Evolutionary conservation across 1,284 basidiomycete species (phyloP).

Genomic region (Ustilago tritici): DNA sequence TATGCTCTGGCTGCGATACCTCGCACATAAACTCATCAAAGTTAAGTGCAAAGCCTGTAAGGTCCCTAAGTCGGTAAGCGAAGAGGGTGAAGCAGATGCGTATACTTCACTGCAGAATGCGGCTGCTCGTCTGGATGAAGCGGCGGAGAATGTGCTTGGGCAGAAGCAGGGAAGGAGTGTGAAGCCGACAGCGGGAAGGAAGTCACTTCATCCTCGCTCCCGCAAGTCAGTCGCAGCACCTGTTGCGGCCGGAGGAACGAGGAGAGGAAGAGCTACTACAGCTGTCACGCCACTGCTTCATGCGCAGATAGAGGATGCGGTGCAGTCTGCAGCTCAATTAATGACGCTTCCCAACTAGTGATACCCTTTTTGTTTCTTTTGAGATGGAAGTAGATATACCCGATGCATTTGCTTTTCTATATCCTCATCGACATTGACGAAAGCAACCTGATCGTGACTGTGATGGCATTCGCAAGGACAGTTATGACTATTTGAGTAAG

Average conservation of each 20-base stretch:
- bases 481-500: too few species aligned
- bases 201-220: slow-evolving; percentile 21
- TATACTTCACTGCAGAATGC: slow-evolving; percentile 11
- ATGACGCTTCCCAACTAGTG: slow-evolving; percentile 9
- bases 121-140: slow-evolving; percentile 11
- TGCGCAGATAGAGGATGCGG: background rate
- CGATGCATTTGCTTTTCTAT: slow-evolving; percentile 4
- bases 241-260: background rate
- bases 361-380: background rate
- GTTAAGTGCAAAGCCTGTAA: slow-evolving; percentile 31
- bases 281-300: slow-evolving; percentile 11
- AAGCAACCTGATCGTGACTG: background rate
- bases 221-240: slow-evolving; percentile 14
- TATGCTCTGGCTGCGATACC: slow-evolving; percentile 89
- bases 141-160: slow-evolving; percentile 12
- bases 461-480: background rate
- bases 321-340: slow-evolving; percentile 17
- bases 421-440: background rate
- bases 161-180: background rate
- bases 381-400: slow-evolving; percentile 15
- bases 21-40: slow-evolving; percentile 77
- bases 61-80: slow-evolving; percentile 6
- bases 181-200: slow-evolving; percentile 9
- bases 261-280: slow-evolving; percentile 22
- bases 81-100: slow-evolving; percentile 17